A percentile compares a stretch with the other conserved stretches of the same genome.
These are phyloP conservation scores for Dothistroma septosporum DNA, from an alignment of 2,329 filamentous ascomycete genomes.

Conservation along the genomic window DNA sequence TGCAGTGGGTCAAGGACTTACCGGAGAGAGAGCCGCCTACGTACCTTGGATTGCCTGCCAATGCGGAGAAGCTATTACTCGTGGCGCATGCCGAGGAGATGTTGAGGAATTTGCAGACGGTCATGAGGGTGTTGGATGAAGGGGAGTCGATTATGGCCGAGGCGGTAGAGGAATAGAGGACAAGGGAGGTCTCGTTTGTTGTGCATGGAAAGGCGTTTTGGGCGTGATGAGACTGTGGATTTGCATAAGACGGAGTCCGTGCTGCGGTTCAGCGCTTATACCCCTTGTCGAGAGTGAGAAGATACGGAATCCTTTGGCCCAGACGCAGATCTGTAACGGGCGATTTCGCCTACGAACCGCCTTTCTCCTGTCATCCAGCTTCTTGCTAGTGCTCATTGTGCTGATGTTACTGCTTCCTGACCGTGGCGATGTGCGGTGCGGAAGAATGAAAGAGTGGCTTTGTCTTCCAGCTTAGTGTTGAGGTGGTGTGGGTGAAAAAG, in stretches of 20 bases:
- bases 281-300: neutral
- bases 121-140: conserved; percentile 86
- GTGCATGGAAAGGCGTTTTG: conserved; percentile 6
- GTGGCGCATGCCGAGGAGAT: conserved; percentile 82
- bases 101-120: conserved; percentile 76
- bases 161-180: conserved; percentile 17
- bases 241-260: neutral
- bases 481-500: neutral
- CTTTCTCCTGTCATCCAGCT: too few species aligned
- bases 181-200: neutral
- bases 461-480: neutral
- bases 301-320: neutral
- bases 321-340: too few species aligned
- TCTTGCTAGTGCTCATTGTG: too few species aligned
- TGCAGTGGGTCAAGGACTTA: conserved; percentile 82
- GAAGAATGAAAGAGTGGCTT: neutral
- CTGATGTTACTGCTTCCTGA: too few species aligned
- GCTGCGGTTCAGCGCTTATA: conserved; percentile 5
- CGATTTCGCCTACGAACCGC: too few species aligned
- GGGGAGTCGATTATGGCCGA: conserved; percentile 75
- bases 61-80: conserved; percentile 91
- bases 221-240: neutral
- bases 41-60: conserved; percentile 87
- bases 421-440: too few species aligned
- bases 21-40: conserved; percentile 95